Evolutionary conservation across 2,329 filamentous ascomycete species (phyloP), one percentile per base, ranked within the genome.

Genomic region (Beauveria varroae): DNA sequence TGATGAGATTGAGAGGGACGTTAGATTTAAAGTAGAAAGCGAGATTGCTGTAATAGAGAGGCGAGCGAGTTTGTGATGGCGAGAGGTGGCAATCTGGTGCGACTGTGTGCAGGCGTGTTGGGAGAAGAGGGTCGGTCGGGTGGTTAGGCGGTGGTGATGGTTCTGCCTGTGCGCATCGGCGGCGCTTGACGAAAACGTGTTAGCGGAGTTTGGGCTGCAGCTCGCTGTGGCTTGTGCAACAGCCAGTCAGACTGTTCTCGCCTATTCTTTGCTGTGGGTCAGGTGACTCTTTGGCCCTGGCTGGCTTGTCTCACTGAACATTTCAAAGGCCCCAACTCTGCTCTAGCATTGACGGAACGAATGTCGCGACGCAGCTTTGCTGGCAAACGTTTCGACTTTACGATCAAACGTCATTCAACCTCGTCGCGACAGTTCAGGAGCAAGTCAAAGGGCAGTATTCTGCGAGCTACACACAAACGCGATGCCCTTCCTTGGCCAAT

Each of bases 91-190:
- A 40, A 43, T 44, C 40, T 24, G 40, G 49, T 53, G 40, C 40
- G 22, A 41, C 10, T 37, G 41, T 44, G 40, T 37, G 40, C 24
- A 47, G 41, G 43, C 18, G 28, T 54, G 50, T 51, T 52, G 57
- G 57, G 57, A 54, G 49, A 54, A 18, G 34, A 44, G 43, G 54
- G 57, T 26, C 24, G 40, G 26, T 18, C 46, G 47, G 47, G 22
- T 41, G 50, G 52, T 53, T 41, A 56, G 59, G 58, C 58, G 58
- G 59, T 56, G 59, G 59, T 51, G 59, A 60, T 60, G 58, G 49
- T 60, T 60, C 50, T 60, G 58, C 58, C 58, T 30, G 22, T 57
- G 43, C 28, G 43, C 43, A 28, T 41, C 30, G 30, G 20, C 20
- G 14, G 24, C 24, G 37, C 55, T 59, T 24, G 30, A 43, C 47